Conservation (phyloP, 805 yeast genomes). For the Candida alai region DNA sequence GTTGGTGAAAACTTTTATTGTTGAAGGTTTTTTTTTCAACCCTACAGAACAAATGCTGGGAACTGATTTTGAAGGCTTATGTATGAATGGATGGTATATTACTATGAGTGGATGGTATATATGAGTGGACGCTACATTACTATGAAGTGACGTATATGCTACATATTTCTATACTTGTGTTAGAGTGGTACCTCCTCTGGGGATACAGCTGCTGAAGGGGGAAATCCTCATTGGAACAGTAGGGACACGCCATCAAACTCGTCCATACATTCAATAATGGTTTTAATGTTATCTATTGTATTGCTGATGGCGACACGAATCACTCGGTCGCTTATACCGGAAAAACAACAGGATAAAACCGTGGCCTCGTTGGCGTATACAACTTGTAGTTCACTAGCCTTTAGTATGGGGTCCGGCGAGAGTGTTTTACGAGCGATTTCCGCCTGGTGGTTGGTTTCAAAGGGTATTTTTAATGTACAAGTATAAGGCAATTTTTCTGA, state of each 20-base stretch:
- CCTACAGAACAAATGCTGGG: too few species aligned
- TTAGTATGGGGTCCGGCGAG: conserved; percentile 77
- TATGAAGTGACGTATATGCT: too few species aligned
- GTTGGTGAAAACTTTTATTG: too few species aligned
- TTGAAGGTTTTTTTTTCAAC: too few species aligned
- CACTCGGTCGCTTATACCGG: conserved; percentile 66
- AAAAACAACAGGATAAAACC: conserved; percentile 45
- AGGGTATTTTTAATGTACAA: conserved; percentile 54
- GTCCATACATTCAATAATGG: conserved; percentile 77
- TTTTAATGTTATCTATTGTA: conserved; percentile 69
- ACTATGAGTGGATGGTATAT: too few species aligned
- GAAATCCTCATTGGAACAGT: too few species aligned
- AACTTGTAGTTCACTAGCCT: conserved; percentile 59
- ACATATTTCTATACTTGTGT: too few species aligned
- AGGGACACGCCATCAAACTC: conserved; percentile 57
- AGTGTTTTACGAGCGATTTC: conserved; percentile 57
- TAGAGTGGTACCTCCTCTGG: too few species aligned
- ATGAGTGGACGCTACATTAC: too few species aligned
- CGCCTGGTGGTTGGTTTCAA: conserved; percentile 57
- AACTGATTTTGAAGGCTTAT: too few species aligned
- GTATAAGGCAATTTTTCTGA: conserved; percentile 8
- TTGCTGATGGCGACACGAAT: conserved; percentile 83
- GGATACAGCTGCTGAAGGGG: too few species aligned
- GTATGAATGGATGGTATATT: too few species aligned
- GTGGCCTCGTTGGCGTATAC: conserved; percentile 33